Conservation (phyloP, 2,329 filamentous ascomycete species). For the Hypoxylon sp. region DNA sequence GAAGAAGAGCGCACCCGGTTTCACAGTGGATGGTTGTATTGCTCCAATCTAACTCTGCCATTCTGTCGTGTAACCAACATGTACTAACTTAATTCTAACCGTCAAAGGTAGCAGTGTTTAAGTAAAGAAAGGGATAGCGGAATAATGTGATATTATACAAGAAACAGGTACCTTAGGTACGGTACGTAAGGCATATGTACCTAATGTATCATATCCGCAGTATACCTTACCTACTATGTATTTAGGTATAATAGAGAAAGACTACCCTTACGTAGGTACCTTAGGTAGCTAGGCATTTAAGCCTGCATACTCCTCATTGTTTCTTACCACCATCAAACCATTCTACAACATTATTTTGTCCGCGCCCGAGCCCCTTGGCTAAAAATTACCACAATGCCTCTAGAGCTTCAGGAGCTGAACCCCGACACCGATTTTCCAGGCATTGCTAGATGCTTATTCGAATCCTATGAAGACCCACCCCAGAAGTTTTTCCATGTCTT, state of each 20-base stretch:
- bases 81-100: neutral
- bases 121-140: neutral
- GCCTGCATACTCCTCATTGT: neutral
- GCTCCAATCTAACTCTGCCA: neutral
- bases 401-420: slow-evolving; percentile 39
- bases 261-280: too few relatives aligned
- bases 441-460: slow-evolving; percentile 46
- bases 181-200: neutral
- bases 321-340: neutral
- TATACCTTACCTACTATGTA: neutral
- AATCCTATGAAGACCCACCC: slow-evolving; percentile 49
- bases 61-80: slow-evolving; percentile 12
- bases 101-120: neutral
- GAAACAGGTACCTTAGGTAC: neutral
- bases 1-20: neutral
- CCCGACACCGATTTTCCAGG: slow-evolving; percentile 48
- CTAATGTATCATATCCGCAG: neutral
- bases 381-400: slow-evolving; percentile 4
- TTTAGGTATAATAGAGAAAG: neutral
- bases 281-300: neutral
- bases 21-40: neutral
- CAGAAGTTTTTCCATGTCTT: slow-evolving; percentile 51
- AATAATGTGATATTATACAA: neutral
- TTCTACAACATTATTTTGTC: neutral
- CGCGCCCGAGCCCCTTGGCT: neutral